A percentile compares a stretch with the other conserved stretches of the same genome.
phyloP scores from a whole-genome alignment of 768 basidiomycete species.

The Lyophyllum decastes region DNA sequence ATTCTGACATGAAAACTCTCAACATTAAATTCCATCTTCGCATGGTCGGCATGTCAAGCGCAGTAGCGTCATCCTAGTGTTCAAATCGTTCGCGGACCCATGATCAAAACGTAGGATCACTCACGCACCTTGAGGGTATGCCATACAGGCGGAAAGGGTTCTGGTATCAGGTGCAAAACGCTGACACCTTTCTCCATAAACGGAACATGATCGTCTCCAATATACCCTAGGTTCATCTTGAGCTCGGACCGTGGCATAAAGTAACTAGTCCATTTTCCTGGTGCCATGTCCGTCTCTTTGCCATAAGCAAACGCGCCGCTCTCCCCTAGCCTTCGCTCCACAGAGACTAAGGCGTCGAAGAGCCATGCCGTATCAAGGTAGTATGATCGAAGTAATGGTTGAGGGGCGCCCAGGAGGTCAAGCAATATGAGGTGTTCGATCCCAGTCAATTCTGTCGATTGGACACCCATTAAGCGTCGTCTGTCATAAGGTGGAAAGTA shows the following conservation, averaged over 20 bases:
- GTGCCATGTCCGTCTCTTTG: conserved; percentile 42
- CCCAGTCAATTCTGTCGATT: conserved; percentile 65
- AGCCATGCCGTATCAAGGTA: conserved; percentile 93
- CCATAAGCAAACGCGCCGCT: conserved; percentile 60
- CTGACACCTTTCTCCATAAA: conserved; percentile 84
- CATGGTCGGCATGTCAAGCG: conserved; percentile 83
- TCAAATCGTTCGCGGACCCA: conserved; percentile 1
- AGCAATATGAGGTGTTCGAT: conserved; percentile 93
- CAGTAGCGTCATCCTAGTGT: conserved; percentile 85
- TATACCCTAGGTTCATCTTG: conserved; percentile 50
- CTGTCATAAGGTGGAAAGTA: conserved; percentile 62
- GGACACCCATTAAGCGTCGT: conserved; percentile 56
- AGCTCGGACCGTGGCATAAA: conserved; percentile 53
- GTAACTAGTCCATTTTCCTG: conserved; percentile 62
- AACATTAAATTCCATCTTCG: conserved; percentile 88
- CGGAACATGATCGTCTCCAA: conserved; percentile 94
- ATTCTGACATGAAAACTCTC: conserved; percentile 88
- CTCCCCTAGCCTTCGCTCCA: conserved; percentile 71
- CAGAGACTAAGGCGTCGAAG: conserved; percentile 72
- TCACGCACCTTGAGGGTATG: conserved; percentile 61
- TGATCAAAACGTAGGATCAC: conserved; percentile 19
- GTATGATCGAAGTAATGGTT: conserved; percentile 78
- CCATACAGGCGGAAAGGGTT: conserved; percentile 91
- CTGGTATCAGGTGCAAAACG: conserved; percentile 86
- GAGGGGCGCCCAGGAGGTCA: conserved; percentile 82